Evolutionary conservation across 148 eudicot species (phyloP).

Genomic region (Vaccinium darrowii): DNA sequence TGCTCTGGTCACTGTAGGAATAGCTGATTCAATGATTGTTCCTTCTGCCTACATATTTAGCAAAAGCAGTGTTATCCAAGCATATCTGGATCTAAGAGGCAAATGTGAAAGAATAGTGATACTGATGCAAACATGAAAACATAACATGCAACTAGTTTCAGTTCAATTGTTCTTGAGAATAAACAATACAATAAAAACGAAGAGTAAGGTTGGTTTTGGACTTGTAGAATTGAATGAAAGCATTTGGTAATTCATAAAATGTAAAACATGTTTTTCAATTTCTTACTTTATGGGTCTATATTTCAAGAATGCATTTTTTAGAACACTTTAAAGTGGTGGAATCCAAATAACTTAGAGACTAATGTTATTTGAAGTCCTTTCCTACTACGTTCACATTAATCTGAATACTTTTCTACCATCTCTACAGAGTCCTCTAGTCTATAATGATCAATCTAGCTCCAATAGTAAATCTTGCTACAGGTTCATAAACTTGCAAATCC

Average conservation of each 20-base stretch:
- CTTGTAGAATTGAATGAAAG: background rate
- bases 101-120: background rate
- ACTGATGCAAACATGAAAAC: background rate
- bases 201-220: background rate
- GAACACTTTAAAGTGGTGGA: background rate
- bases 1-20: slow-evolving; percentile 64
- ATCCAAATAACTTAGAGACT: background rate
- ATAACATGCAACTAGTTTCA: background rate
- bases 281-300: background rate
- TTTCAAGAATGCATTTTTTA: background rate
- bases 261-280: background rate
- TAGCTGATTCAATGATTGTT: slow-evolving; percentile 63
- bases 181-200: background rate
- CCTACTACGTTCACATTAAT: background rate
- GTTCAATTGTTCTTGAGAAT: slow-evolving; percentile 2
- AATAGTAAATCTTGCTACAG: background rate
- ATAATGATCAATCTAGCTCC: background rate
- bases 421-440: background rate
- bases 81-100: background rate
- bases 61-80: background rate
- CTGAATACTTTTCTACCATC: background rate
- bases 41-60: slow-evolving; percentile 69
- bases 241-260: background rate
- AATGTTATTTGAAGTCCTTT: background rate
- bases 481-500: background rate